Base-by-base conservation (phyloP, 2,329 filamentous ascomycete genomes). In the Apiospora saccharicola region DNA sequence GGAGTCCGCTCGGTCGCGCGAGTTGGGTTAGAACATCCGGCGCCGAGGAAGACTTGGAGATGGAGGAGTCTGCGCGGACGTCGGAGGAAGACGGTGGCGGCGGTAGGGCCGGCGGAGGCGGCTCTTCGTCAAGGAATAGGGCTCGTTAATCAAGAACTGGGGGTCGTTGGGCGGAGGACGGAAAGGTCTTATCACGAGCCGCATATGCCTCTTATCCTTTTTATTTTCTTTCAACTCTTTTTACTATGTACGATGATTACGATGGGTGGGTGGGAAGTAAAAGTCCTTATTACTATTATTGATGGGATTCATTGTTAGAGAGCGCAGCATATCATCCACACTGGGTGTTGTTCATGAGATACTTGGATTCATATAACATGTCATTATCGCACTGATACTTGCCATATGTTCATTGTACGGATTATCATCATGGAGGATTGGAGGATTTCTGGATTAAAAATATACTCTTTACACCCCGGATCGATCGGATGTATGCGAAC, bases 1-100 rank as follows among this genome's bases (percentile, higher is more conserved):
- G 81, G 43, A 85, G 84, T 71, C 84, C 84, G 5, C 77, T 85
- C 5, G 81, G 82, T 1, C 77, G 81, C 30, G 75, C 77, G 22
- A 83, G 82, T 72, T 82, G 80, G 75, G 75, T 81, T 68, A 77
- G 78, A 26, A 76, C 78, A 0, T 75, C 78, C 19, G 75, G n/a
- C 10, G 67, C 14, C 10, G 41, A 68, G 13, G 67, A 68, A 12
- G 41, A 44, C 10, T 8, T 46, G n/a, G 43, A 68, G 26, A 46
- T 68, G 67, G 67, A 46, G 12, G 64, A 47, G 14, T 46, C 44
- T 14, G 41, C 57, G 57, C 22, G 57, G 22, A 64, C 57, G 57
- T 41, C 34, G 19, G 57, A 64, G 16, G 57, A 64, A 34, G 57
- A 64, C 34, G 19, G 46, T 7, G n/a, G 37, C 10, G 57, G 57